Base-by-base conservation (phyloP, 208 protist genomes). In the Herpetomonas muscarum region DNA sequence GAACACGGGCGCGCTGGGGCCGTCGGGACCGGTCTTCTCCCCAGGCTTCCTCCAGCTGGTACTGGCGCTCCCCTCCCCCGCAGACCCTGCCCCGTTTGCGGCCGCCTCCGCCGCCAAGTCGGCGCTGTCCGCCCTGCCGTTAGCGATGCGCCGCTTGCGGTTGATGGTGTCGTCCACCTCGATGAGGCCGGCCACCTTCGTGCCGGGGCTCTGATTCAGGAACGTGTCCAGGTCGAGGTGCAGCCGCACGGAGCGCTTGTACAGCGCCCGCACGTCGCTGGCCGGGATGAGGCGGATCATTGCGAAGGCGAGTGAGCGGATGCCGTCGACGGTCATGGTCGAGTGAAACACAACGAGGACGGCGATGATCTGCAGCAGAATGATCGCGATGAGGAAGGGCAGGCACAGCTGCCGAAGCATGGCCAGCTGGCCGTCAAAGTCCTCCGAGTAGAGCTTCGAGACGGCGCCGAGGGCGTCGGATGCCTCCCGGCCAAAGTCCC, bases 201-300 rank as follows among this genome's bases (percentile, higher is more conserved):
- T 19, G 12, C 49, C 22, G 6, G 44, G 5, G 9, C 15, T 5
- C 32, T 49, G 49, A 6, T 7, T 37, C 10, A 64, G 26, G 37
- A 64, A 64, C 21, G 26, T 24, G 37, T 64, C 59, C 7, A 64
- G 45, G 17, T 55, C 32, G 17, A 57, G n/a, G 36, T 64, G 50
- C 49, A 39, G 31, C 15, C 25, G 13, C 48, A 25, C 6, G 24
- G 17, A 58, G 46, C 36, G 28, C 48, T 17, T 17, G 49, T 58
- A 25, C 17, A 64, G 30, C 48, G 6, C 22, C 7, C 59, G 45
- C 5, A 64, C 21, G 9, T 54, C 50, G 5, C 13, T 9, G 12
- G n/a, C 4, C 34, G 59, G 59, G 17, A 64, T 45, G n/a, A 64
- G 50, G 9, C 32, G 24, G 10, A 64, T 12, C 25, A 64, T 12